These are phyloP conservation scores for Dactylella cylindrospora DNA, from an alignment of 2,329 filamentous ascomycete species.

Conservation along the genomic window DNA sequence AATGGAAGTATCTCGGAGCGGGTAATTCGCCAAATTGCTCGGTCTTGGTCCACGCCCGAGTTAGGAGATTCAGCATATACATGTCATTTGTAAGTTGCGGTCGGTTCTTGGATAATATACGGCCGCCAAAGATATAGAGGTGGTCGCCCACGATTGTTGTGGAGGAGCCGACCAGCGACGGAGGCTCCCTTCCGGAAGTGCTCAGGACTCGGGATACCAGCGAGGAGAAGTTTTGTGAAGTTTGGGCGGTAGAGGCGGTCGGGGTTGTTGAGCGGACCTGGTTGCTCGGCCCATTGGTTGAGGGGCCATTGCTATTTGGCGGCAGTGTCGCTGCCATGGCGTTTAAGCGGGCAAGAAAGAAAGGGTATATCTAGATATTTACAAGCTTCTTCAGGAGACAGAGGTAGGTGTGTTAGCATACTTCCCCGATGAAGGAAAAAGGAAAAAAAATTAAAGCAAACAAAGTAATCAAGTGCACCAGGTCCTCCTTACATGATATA, in stretches of 20 bases:
- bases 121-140: conserved; percentile 92
- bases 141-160: conserved; percentile 95
- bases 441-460: too few relatives aligned
- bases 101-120: conserved; percentile 78
- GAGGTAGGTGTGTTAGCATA: conserved; percentile 8
- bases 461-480: background rate
- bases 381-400: conserved; percentile 9
- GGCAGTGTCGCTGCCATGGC: conserved; percentile 30
- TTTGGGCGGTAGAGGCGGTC: conserved; percentile 48
- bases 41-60: conserved; percentile 88
- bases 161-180: conserved; percentile 87
- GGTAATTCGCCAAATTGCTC: conserved; percentile 82
- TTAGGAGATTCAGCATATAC: conserved; percentile 88
- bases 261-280: conserved; percentile 13
- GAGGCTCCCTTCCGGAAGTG: conserved; percentile 88
- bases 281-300: conserved; percentile 7
- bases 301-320: conserved; percentile 21
- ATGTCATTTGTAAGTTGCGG: conserved; percentile 85
- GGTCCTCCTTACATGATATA: conserved; percentile 21
- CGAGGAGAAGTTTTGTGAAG: conserved; percentile 64
- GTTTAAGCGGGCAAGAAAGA: conserved; percentile 9
- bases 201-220: conserved; percentile 70
- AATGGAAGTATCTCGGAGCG: conserved; percentile 93
- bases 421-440: conserved; percentile 1
- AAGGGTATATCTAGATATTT: conserved; percentile 11